These are phyloP conservation scores for Ophiognomonia clavigignenti-juglandacearum DNA, from an alignment of 2,329 filamentous ascomycete species.

Conservation along the genomic window DNA sequence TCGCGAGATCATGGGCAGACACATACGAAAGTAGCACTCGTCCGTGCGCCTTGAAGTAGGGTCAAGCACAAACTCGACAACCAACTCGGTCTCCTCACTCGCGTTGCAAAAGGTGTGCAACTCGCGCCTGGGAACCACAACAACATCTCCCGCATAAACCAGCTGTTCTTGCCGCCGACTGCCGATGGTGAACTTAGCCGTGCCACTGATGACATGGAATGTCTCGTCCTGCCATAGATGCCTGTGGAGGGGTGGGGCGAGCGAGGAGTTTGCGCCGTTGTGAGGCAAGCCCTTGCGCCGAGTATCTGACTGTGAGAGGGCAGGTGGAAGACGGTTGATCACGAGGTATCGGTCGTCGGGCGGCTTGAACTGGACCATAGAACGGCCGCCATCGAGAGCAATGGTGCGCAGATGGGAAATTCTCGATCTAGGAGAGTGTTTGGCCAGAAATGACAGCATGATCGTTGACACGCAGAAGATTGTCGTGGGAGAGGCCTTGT, in stretches of 20 bases:
- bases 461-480: neutral
- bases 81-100: slow-evolving; percentile 4
- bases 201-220: slow-evolving; percentile 6
- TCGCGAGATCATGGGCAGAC: no score
- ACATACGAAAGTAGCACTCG: slow-evolving; percentile 13
- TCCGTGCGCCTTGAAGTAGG: slow-evolving; percentile 6
- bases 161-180: neutral
- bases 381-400: slow-evolving; percentile 8
- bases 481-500: neutral
- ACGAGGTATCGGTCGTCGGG: slow-evolving; percentile 6
- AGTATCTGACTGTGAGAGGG: neutral
- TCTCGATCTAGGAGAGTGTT: slow-evolving; percentile 5
- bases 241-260: slow-evolving; percentile 10
- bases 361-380: slow-evolving; percentile 6
- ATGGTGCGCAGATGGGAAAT: slow-evolving; percentile 1
- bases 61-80: slow-evolving; percentile 11
- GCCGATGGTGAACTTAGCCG: slow-evolving; percentile 7
- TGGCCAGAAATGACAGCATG: slow-evolving; percentile 14
- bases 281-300: neutral
- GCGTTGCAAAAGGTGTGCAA: slow-evolving; percentile 13
- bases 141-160: slow-evolving; percentile 4
- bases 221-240: slow-evolving; percentile 10
- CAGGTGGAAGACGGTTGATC: slow-evolving; percentile 12
- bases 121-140: slow-evolving; percentile 3
- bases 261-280: slow-evolving; percentile 1